phyloP scores from a whole-genome alignment of 192 early-diverging fungal species.

The Rhizoclosmatium sp. region DNA sequence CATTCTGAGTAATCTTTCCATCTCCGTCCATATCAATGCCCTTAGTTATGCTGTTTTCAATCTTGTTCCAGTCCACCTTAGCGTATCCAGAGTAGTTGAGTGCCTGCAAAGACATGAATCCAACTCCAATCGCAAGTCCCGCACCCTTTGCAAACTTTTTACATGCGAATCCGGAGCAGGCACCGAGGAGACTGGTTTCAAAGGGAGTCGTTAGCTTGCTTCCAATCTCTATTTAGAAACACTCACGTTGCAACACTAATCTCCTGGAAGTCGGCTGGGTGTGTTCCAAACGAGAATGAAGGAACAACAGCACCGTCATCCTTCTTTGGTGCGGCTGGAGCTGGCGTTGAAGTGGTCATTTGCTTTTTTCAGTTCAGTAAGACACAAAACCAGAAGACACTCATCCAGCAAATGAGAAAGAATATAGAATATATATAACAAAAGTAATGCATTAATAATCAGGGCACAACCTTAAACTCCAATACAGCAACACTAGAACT shows the following conservation, averaged over 20 bases:
- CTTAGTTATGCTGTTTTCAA: slow-evolving; percentile 31
- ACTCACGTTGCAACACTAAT: slow-evolving; percentile 31
- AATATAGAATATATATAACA: not conserved
- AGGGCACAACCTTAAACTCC: slow-evolving; percentile 12
- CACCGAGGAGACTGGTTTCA: slow-evolving; percentile 30
- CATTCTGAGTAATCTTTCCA: slow-evolving; percentile 52
- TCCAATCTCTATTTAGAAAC: too few species aligned
- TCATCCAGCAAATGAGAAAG: not conserved
- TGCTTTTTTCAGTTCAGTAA: not conserved
- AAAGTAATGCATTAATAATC: not conserved
- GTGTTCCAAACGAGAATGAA: slow-evolving; percentile 29
- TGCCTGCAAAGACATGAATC: slow-evolving; percentile 49
- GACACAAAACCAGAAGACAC: not conserved
- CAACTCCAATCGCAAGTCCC: slow-evolving; percentile 44
- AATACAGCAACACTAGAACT: not conserved
- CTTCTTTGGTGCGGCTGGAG: not conserved
- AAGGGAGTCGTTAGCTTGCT: too few species aligned
- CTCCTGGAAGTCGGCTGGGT: slow-evolving; percentile 21
- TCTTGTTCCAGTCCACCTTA: slow-evolving; percentile 49
- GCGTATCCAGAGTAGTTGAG: slow-evolving; percentile 45
- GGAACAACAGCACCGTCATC: not conserved
- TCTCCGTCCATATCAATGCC: slow-evolving; percentile 52
- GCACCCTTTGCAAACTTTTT: slow-evolving; percentile 54
- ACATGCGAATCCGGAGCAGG: slow-evolving; percentile 47
- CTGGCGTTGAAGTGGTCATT: not conserved